phyloP scores from a whole-genome alignment of 2,329 filamentous ascomycete genomes.

The Aspergillus clavatus region DNA sequence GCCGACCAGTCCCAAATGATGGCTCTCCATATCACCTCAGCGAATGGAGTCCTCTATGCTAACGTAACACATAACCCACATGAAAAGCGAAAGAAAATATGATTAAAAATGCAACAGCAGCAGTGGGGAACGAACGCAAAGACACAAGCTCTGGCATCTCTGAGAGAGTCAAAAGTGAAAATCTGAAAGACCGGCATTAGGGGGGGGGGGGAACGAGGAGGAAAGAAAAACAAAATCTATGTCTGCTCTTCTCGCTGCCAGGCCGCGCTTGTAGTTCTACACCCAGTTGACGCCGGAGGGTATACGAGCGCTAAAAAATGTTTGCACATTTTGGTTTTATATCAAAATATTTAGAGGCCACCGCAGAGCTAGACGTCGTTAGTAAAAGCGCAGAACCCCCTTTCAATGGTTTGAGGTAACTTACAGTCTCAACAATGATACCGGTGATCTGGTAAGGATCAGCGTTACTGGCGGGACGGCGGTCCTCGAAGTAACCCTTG shows the following conservation, averaged over 20 bases:
- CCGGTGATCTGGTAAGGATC: slow-evolving; percentile 82
- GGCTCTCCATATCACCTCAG: slow-evolving; percentile 17
- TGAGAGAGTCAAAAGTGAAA: slow-evolving; percentile 8
- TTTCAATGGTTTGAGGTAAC: too few relatives aligned
- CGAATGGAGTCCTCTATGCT: slow-evolving; percentile 20
- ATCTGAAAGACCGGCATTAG: slow-evolving; percentile 13
- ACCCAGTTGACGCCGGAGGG: slow-evolving; percentile 37
- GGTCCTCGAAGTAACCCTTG: slow-evolving; percentile 91
- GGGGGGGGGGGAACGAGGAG: slow-evolving; percentile 11
- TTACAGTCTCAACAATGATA: slow-evolving; percentile 69
- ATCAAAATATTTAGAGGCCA: slow-evolving; percentile 31
- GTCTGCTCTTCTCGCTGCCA: slow-evolving; percentile 29
- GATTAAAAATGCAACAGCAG: slow-evolving; percentile 21
- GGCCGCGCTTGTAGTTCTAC: slow-evolving; percentile 33
- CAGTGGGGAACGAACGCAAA: slow-evolving; percentile 21
- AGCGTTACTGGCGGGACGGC: slow-evolving; percentile 76
- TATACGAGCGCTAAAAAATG: slow-evolving; percentile 38
- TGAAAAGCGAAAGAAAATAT: slow-evolving; percentile 16
- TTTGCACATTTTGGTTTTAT: slow-evolving; percentile 19
- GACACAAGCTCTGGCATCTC: slow-evolving; percentile 19
- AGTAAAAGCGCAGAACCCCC: too few relatives aligned
- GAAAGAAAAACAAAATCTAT: slow-evolving; percentile 24
- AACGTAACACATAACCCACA: slow-evolving; percentile 27
- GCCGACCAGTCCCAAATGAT: slow-evolving; percentile 6
- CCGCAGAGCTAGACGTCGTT: slow-evolving; percentile 33